Conservation (phyloP, 2,329 filamentous ascomycete species). For the Emmonsia crescens region DNA sequence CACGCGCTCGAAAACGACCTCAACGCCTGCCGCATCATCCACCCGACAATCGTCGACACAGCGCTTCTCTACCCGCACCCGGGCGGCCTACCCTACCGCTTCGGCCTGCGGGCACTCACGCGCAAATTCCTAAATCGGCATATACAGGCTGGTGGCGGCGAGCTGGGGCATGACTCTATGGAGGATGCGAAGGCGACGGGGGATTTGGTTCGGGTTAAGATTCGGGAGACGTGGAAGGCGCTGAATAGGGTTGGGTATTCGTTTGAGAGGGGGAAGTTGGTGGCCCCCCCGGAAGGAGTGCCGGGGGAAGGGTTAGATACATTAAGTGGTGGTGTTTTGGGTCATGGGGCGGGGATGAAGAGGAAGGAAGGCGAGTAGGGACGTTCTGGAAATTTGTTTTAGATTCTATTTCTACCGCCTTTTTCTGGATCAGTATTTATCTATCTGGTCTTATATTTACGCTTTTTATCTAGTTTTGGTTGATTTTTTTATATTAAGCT, state of each 20-base stretch:
- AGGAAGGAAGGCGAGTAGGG: conserved; percentile 15
- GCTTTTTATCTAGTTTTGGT: background rate
- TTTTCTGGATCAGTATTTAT: background rate
- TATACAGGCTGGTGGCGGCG: conserved; percentile 61
- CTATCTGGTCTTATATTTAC: background rate
- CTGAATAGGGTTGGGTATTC: conserved; percentile 54
- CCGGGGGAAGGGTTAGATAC: conserved; percentile 2
- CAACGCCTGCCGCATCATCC: conserved; percentile 72
- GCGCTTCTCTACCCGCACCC: conserved; percentile 72
- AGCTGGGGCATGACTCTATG: conserved; percentile 71
- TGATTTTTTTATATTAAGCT: background rate
- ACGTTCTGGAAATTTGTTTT: background rate
- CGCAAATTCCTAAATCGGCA: conserved; percentile 57
- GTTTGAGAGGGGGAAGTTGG: conserved; percentile 39
- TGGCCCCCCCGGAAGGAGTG: conserved; percentile 10
- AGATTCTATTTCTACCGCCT: background rate
- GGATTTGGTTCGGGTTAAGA: conserved; percentile 64
- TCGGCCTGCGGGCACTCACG: conserved; percentile 66
- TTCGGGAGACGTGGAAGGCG: conserved; percentile 58
- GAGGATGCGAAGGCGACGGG: conserved; percentile 87
- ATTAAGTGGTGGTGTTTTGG: background rate
- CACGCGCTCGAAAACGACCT: conserved; percentile 95
- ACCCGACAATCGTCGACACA: conserved; percentile 77
- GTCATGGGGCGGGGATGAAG: conserved; percentile 17
- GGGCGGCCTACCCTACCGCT: conserved; percentile 62